Conservation (phyloP, 1,139 yeast species). For the Hansenula sp. region DNA sequence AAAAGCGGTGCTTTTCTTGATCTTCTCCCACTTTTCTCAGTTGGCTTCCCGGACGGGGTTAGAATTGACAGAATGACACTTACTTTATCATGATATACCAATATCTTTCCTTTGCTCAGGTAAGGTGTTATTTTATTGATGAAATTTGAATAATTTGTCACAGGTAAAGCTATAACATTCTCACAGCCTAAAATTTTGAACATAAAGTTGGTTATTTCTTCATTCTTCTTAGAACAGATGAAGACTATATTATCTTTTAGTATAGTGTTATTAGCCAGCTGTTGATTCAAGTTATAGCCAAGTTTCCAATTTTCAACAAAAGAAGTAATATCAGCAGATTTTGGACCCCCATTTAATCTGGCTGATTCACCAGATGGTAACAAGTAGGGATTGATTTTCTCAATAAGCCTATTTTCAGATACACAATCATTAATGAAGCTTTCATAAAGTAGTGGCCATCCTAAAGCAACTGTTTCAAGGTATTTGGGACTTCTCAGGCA, state of each 20-base stretch:
- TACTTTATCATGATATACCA: slow-evolving; percentile 15
- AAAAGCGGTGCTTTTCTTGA: slow-evolving; percentile 4
- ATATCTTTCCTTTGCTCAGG: background rate
- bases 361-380: slow-evolving; percentile 65
- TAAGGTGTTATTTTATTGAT: slow-evolving; percentile 2
- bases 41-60: too few relatives aligned
- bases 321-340: slow-evolving; percentile 34
- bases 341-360: slow-evolving; percentile 5
- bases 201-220: slow-evolving; percentile 39
- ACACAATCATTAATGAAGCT: slow-evolving; percentile 56
- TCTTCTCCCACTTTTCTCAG: slow-evolving; percentile 8
- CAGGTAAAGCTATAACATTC: slow-evolving; percentile 15
- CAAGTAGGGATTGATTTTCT: slow-evolving; percentile 51
- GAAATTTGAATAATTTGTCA: slow-evolving; percentile 12
- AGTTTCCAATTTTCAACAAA: slow-evolving; percentile 33
- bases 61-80: slow-evolving; percentile 6
- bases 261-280: slow-evolving; percentile 37
- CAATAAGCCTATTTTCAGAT: slow-evolving; percentile 23
- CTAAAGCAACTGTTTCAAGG: slow-evolving; percentile 78
- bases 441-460: slow-evolving; percentile 82
- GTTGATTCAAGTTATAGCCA: slow-evolving; percentile 29
- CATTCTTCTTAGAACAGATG: slow-evolving; percentile 26
- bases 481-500: slow-evolving; percentile 70
- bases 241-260: slow-evolving; percentile 32
- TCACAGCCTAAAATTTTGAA: slow-evolving; percentile 46